Evolutionary conservation across 2,329 filamentous ascomycete genomes (phyloP).

Genomic region (Geosmithia morbida): DNA sequence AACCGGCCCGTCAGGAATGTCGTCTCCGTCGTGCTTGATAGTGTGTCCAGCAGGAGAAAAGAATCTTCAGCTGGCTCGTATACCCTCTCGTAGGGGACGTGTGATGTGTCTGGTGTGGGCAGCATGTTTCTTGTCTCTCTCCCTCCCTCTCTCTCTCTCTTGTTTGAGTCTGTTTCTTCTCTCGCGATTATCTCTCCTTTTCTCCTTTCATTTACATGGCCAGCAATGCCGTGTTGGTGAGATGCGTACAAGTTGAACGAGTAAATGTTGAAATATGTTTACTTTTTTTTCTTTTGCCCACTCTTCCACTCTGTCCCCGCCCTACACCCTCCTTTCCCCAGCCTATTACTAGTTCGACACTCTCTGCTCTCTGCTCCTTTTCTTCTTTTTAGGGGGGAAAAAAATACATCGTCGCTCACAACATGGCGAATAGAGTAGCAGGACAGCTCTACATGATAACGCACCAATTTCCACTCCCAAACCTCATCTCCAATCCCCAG

Average conservation of each 20-base stretch:
- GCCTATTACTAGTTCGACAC: no score
- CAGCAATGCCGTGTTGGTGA: no score
- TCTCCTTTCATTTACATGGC: no score
- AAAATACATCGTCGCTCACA: no score
- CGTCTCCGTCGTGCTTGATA: constrained; percentile 57
- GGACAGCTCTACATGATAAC: not conserved
- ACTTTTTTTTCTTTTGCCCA: no score
- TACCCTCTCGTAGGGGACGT: constrained; percentile 75
- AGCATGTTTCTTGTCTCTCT: constrained; percentile 50
- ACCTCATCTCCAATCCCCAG: constrained; percentile 19
- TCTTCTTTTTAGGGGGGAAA: no score
- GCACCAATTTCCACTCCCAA: not conserved
- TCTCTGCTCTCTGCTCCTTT: no score
- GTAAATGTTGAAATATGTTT: no score
- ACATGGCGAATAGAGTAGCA: no score
- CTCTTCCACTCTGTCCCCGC: no score
- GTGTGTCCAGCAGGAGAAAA: constrained; percentile 81
- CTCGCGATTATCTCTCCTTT: not conserved
- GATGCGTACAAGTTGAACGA: no score
- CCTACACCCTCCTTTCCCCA: no score
- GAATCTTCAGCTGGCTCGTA: constrained; percentile 97
- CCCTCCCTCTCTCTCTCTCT: not conserved
- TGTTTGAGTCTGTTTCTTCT: not conserved
- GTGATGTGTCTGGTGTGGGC: constrained; percentile 83
- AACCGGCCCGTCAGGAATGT: constrained; percentile 56